Conservation (phyloP, 2,329 filamentous ascomycete genomes). For the Aureobasidium lini region DNA sequence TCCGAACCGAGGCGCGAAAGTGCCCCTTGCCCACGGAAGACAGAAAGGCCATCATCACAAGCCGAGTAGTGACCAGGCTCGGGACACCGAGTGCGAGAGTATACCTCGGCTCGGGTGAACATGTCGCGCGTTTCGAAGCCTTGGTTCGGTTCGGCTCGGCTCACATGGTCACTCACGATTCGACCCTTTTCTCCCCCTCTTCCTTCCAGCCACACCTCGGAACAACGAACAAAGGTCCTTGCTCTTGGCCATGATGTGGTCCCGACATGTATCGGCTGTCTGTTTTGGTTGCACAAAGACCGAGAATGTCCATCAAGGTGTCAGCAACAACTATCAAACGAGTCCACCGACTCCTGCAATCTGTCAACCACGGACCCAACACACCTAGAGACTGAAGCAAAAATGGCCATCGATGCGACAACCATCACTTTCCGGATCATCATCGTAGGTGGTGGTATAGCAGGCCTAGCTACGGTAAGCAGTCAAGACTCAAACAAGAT, state of each 20-base stretch:
- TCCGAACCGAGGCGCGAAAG: background rate
- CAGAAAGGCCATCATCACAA: background rate
- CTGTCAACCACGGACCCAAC: background rate
- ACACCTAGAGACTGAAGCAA: background rate
- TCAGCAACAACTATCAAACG: background rate
- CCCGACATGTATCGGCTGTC: background rate
- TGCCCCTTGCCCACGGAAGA: no score
- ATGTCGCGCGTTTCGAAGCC: no score
- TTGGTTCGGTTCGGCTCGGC: background rate
- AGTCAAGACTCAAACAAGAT: conserved; percentile 20
- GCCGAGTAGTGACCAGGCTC: background rate
- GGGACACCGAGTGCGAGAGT: no score
- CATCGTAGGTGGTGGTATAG: conserved; percentile 28
- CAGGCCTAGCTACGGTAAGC: conserved; percentile 26
- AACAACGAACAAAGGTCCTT: background rate
- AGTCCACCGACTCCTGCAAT: no score
- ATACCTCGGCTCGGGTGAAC: background rate
- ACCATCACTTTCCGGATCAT: conserved; percentile 25
- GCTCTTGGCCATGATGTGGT: background rate
- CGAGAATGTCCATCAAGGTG: background rate
- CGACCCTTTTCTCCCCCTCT: background rate
- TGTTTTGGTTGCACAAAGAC: background rate
- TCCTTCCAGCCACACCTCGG: background rate
- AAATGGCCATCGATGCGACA: background rate
- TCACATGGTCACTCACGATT: no score